Evolutionary conservation across 306 rosid species (phyloP), one percentile per base, ranked within the genome.

Genomic region (Pachyrhizus erosus): DNA sequence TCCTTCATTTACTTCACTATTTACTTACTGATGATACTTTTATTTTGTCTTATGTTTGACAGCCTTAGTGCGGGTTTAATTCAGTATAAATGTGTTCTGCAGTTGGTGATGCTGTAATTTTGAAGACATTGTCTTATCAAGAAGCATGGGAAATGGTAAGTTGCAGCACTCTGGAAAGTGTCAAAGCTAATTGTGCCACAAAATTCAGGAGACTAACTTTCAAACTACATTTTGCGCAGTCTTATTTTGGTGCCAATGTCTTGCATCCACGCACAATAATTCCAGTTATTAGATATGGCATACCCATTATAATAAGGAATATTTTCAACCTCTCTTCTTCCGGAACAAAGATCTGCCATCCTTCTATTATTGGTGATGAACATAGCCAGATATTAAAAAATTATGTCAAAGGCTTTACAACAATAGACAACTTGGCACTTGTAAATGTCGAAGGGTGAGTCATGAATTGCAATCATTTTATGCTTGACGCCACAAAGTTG

Each of bases 121-220:
- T 93, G 82, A 83, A 84, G 89, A 88, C 89, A 7, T 81, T 93
- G 71, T 91, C 97, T 74, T 93, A 93, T 81, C 96, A 93, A 80
- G 97, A 93, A 86, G 97, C 97, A 37, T 93, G 97, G 97, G 97
- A 93, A 87, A 93, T 93, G 97, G 97, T 91, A 70, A 91, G 82
- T 75, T 58, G 27, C 33, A 43, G 27, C 33, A 43, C 52, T 60
- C 70, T 45, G 26, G 26, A 17, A 15, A 66, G 43, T 58, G 27
- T 75, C 7, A 51, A 69, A n/a, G 57, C 61, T 76, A 14, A 23
- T 55, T 61, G 17, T 73, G 71, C 26, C 55, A 75, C 55, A 76
- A 62, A 37, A 15, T 75, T 81, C n/a, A 49, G 67, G 62, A 42
- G 51, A 77, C 60, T 88, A 73, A 85, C 77, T 65, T 45, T 26